Conservation (phyloP, 257 asterid genomes). For the Fraxinus pennsylvanica region DNA sequence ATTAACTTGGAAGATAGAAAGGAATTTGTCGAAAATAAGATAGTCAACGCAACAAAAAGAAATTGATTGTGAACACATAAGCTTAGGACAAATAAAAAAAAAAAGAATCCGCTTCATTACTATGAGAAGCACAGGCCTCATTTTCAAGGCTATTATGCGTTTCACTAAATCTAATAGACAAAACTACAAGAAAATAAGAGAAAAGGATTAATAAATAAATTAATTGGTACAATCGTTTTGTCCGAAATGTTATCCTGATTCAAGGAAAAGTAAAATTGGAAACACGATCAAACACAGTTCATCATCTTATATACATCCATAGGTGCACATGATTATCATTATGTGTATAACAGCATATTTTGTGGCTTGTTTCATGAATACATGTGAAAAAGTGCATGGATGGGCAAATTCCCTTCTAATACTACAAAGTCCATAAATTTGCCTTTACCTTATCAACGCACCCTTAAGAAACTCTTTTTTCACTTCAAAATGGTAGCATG, state of each 20-base stretch:
- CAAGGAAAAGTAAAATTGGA: conserved; percentile 13
- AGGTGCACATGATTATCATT: neutral
- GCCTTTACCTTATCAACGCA: conserved; percentile 76
- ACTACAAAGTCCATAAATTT: neutral
- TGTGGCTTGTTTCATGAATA: conserved; percentile 9
- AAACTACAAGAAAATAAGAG: neutral
- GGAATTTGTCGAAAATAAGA: neutral
- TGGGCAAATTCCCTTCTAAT: conserved; percentile 1
- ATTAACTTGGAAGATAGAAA: neutral
- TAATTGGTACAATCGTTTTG: neutral
- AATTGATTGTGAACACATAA: neutral
- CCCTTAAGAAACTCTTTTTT: conserved; percentile 88
- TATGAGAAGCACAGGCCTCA: conserved; percentile 18
- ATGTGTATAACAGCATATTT: neutral
- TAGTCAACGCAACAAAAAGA: neutral
- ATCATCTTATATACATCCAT: no score
- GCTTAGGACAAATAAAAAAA: neutral
- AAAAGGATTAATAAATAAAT: conserved; percentile 11
- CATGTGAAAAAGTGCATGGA: neutral
- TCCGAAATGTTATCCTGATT: no score
- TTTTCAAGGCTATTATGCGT: neutral
- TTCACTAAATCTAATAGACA: conserved; percentile 16
- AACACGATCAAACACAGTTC: neutral
- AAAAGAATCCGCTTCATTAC: conserved; percentile 1
- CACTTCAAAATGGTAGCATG: conserved; percentile 97